Conservation (phyloP, 768 basidiomycete species). For the Leccinum arenicola region DNA sequence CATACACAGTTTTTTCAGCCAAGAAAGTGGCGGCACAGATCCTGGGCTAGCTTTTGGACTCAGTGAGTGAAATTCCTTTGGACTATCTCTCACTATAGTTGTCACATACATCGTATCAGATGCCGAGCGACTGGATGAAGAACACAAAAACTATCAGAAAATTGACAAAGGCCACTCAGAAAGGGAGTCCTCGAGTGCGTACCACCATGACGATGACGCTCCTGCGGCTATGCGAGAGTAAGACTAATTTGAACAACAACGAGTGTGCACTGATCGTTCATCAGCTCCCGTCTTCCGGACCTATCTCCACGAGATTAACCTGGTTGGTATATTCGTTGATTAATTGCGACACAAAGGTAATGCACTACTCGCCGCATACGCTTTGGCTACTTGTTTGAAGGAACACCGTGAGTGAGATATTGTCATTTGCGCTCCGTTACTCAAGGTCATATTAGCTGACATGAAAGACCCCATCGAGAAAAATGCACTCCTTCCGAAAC, state of each 20-base stretch:
- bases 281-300: constrained; percentile 9
- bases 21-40: background rate
- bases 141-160: constrained; percentile 11
- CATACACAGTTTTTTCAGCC: background rate
- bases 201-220: constrained; percentile 23
- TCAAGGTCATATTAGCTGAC: constrained; percentile 6
- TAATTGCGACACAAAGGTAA: constrained; percentile 16
- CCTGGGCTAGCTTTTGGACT: constrained; percentile 15
- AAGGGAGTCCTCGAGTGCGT: constrained; percentile 12
- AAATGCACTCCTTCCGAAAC: background rate
- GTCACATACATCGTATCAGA: constrained; percentile 1
- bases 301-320: constrained; percentile 5
- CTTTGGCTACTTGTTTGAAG: constrained; percentile 18
- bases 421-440: background rate
- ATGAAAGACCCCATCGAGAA: constrained; percentile 11
- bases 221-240: constrained; percentile 22
- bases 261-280: background rate
- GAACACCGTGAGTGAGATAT: constrained; percentile 6
- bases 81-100: background rate
- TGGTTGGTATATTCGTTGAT: constrained; percentile 11
- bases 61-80: constrained; percentile 5
- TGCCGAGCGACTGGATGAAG: background rate
- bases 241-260: background rate
- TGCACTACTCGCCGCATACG: constrained; percentile 23
- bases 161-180: constrained; percentile 5